A percentile compares a stretch with the other conserved stretches of the same genome.
These are phyloP conservation scores for Aspergillus oerlinghausenensis DNA, from an alignment of 2,329 filamentous ascomycete genomes.

Conservation along the genomic window DNA sequence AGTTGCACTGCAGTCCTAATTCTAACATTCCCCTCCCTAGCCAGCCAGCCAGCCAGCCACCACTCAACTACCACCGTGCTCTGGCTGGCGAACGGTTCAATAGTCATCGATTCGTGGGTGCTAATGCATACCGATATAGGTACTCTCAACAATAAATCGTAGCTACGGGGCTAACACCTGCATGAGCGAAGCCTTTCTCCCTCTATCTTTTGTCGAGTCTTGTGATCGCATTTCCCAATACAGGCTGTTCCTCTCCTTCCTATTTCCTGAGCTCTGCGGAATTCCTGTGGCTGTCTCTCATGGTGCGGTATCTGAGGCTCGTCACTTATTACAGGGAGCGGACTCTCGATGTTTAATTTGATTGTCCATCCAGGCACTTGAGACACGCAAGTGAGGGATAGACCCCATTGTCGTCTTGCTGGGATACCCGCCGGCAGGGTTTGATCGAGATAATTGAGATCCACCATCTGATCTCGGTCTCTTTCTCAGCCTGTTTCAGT, in stretches of 20 bases:
- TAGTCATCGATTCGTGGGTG: conserved; percentile 4
- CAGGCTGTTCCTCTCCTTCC: background rate
- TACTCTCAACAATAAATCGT: background rate
- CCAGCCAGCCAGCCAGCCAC: conserved; percentile 4
- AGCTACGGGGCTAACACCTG: conserved; percentile 3
- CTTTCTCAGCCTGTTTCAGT: background rate
- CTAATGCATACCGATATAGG: conserved; percentile 7
- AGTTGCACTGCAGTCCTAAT: conserved; percentile 14
- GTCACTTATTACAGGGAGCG: background rate
- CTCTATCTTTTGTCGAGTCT: background rate
- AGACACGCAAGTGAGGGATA: background rate
- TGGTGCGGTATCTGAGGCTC: background rate
- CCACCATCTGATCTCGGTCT: background rate
- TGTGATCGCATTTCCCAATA: background rate
- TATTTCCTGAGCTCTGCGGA: background rate
- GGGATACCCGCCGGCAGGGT: background rate
- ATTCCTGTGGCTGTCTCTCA: background rate
- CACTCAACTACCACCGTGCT: conserved; percentile 13
- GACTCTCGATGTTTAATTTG: background rate
- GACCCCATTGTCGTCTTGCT: background rate
- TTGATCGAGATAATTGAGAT: background rate
- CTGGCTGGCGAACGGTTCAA: conserved; percentile 15
- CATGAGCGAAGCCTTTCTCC: conserved; percentile 8
- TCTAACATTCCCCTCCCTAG: conserved; percentile 4
- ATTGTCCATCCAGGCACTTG: background rate